Evolutionary conservation across 805 yeast genomes (phyloP), one percentile per base, ranked within the genome.

Genomic region (Kodamaea fukazawae): DNA sequence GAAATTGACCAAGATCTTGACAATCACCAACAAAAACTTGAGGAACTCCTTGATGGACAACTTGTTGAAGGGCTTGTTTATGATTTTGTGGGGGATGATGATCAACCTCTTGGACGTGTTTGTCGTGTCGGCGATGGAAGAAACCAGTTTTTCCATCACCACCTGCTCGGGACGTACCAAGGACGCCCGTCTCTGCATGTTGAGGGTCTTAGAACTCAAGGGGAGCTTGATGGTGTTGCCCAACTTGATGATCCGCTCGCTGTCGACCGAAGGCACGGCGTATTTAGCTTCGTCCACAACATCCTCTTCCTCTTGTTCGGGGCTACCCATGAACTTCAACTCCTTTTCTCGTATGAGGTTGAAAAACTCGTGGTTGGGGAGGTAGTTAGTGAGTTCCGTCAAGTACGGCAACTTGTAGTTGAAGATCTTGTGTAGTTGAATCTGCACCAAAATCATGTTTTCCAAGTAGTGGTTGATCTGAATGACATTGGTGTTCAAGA

Each of bases 71-170:
- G 73, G 73, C 37, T 66, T 65, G 42, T 56, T 61, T 32, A 69
- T 54, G n/a, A 69, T 65, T 43, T 60, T 60, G 43, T 69, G 73
- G 1, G 75, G 73, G 5, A 68, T 60, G 7, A 69, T 57, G 7
- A 67, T 59, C 17, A 63, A 47, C 41, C 54, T 58, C 40, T 59
- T 58, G 6, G 42, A 26, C 4, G 31, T 13, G 34, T 17, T 12
- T 20, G 17, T 5, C 36, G 25, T 2, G 31, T 3, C n/a, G 27
- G 41, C 22, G 7, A 11, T 15, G 9, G 41, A 32, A 4, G 36
- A 32, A 7, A 32, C 36, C 33, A 32, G 41, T 10, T 30, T 25
- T 4, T 25, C 33, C 7, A 28, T 20, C 4, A 5, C 17, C 4
- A 14, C 4, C 16, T 32, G 4, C 1, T 25, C 32, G 8, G 32